A percentile compares a stretch with the other conserved stretches of the same genome.
Conservation (phyloP, 2,329 filamentous ascomycete species). For the Colletotrichum destructivum region DNA sequence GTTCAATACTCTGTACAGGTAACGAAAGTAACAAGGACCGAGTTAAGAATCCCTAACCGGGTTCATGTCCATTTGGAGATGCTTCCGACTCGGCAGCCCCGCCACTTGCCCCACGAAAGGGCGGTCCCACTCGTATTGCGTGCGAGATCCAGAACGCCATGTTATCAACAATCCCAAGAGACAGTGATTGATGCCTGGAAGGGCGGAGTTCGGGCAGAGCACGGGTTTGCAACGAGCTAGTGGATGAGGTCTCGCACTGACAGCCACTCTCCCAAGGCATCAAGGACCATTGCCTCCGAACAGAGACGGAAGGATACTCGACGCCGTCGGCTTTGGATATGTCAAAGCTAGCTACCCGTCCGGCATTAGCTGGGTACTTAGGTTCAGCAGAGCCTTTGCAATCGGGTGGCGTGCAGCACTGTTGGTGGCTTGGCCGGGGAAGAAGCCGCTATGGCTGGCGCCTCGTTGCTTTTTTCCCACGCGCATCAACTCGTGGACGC, state of each 20-base stretch:
- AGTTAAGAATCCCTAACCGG: too few relatives aligned
- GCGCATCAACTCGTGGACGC: slow-evolving; percentile 16
- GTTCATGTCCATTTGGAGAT: background rate
- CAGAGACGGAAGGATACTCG: background rate
- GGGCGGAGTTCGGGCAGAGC: background rate
- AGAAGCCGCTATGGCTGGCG: background rate
- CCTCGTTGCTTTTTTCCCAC: slow-evolving; percentile 12
- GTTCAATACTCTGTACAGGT: background rate
- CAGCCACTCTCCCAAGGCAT: background rate
- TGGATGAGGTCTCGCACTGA: background rate
- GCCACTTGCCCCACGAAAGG: background rate
- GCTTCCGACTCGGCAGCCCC: background rate
- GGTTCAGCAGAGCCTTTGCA: background rate
- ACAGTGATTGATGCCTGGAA: slow-evolving; percentile 6
- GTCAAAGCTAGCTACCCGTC: slow-evolving; percentile 8
- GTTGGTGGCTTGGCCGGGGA: slow-evolving; percentile 6
- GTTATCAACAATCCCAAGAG: background rate
- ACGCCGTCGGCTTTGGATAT: background rate
- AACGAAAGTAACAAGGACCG: background rate
- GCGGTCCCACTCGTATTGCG: background rate
- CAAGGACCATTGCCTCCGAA: background rate
- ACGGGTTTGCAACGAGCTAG: background rate
- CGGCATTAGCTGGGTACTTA: background rate
- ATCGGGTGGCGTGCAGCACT: background rate
- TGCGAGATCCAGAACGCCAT: background rate